Base-by-base conservation (phyloP, 1,284 basidiomycete species). In the Malassezia japonica region DNA sequence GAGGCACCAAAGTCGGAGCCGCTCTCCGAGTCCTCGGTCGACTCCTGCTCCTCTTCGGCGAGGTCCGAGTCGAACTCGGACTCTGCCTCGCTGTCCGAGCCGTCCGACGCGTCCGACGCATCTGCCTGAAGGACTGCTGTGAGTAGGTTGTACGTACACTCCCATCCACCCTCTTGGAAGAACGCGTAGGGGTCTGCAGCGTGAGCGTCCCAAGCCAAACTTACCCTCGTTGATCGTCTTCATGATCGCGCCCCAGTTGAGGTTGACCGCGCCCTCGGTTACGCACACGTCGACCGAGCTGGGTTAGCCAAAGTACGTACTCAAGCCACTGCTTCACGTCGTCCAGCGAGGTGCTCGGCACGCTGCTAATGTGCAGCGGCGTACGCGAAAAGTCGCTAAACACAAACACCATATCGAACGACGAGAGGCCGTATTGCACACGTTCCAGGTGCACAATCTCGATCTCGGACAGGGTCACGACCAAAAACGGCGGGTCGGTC, bases 381-480 rank as follows among this genome's bases (percentile, higher is more conserved):
- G 84, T 60, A 64, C 87, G 87, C 28, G 87, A 85, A 75, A 96
- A 96, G 74, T 99, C 94, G 71, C 87, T 88, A 79, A 95, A 87
- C 54, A 99, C 85, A 48, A 98, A 82, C 16, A 95, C 87, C 73
- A 98, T 80, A 78, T 98, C 94, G 65, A 99, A 99, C 66, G 95
- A 91, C 74, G 90, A 94, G 59, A 98, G 77, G 2, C 87, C 85
- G 69, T 94, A 98, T 72, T 95, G 89, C 5, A 98, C 91, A 74
- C 94, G 85, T 75, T 99, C 94, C 61, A 99, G 76, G 39, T 94
- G 95, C 2, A 89, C 91, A 42, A 96, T 86, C 75, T 98, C 92
- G 59, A 98, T 89, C 57, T 99, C 94, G 46, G 82, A 79, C 28
- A 98, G 79, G 0, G 92, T 96, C 55, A 96, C 85, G 38, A 98